These are phyloP conservation scores for Naganishia friedmannii DNA, from an alignment of 768 basidiomycete genomes.

Conservation along the genomic window DNA sequence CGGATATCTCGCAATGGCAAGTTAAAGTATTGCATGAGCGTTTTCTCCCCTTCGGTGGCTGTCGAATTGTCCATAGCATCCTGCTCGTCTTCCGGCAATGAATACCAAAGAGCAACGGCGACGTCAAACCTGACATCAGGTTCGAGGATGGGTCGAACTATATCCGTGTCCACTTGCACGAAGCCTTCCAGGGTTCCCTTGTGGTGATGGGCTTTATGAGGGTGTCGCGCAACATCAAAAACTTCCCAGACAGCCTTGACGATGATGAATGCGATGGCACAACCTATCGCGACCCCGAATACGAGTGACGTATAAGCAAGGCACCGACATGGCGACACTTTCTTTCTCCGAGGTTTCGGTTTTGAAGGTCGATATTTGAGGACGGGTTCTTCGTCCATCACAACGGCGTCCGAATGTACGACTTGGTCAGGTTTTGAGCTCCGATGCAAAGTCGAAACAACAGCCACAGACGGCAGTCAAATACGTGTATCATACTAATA, in stretches of 20 bases:
- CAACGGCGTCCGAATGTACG: not conserved
- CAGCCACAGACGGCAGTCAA: not conserved
- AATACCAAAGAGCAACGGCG: slow-evolving; percentile 5
- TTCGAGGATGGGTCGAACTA: not conserved
- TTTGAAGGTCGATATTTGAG: slow-evolving; percentile 1
- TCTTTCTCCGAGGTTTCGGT: not conserved
- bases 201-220: not conserved
- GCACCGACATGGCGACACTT: slow-evolving; percentile 1
- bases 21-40: not conserved
- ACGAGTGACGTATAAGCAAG: not conserved
- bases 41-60: not conserved
- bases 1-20: slow-evolving; percentile 4
- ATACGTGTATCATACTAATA: not conserved
- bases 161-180: not conserved
- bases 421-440: not conserved
- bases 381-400: not conserved
- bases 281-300: slow-evolving; percentile 4
- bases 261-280: slow-evolving; percentile 3
- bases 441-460: not conserved
- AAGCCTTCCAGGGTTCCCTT: not conserved
- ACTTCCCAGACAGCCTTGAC: not conserved
- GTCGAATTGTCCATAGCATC: not conserved
- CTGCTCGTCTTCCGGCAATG: not conserved
- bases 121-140: slow-evolving; percentile 3
- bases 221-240: not conserved